These are phyloP conservation scores for Stellera chamaejasme DNA, from an alignment of 345 rosid genomes.

Conservation along the genomic window DNA sequence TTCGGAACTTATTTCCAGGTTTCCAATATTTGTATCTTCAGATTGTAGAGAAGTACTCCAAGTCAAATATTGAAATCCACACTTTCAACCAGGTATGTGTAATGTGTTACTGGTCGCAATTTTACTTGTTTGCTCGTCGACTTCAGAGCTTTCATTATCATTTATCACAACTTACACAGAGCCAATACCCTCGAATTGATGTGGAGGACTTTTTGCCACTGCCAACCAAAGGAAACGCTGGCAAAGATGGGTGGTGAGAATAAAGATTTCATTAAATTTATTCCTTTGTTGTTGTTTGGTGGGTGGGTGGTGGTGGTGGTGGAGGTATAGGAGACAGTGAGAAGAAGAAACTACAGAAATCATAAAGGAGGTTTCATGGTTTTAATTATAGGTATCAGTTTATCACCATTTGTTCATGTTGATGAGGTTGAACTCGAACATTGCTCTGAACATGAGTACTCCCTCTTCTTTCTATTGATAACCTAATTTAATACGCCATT, in stretches of 20 bases:
- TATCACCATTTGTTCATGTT: too few species aligned
- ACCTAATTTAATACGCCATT: background rate
- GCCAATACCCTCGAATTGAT: constrained; percentile 87
- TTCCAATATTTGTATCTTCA: constrained; percentile 19
- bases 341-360: too few species aligned
- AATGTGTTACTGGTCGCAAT: too few species aligned
- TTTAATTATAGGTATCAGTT: too few species aligned
- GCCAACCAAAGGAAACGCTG: constrained; percentile 82
- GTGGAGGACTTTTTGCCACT: constrained; percentile 64
- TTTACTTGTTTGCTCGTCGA: too few species aligned
- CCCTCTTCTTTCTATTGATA: too few species aligned
- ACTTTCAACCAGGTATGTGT: constrained; percentile 75
- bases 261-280: constrained; percentile 9
- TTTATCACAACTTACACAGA: constrained; percentile 29
- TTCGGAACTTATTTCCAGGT: constrained; percentile 4
- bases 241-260: constrained; percentile 79
- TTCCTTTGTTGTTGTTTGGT: background rate
- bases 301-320: background rate
- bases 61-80: constrained; percentile 64
- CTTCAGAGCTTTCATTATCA: too few species aligned
- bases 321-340: background rate
- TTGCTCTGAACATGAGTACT: too few species aligned
- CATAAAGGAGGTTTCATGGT: too few species aligned
- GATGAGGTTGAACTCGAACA: too few species aligned
- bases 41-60: constrained; percentile 80